Conservation (phyloP, 2,329 filamentous ascomycete genomes). For the Cordyceps farinosa region DNA sequence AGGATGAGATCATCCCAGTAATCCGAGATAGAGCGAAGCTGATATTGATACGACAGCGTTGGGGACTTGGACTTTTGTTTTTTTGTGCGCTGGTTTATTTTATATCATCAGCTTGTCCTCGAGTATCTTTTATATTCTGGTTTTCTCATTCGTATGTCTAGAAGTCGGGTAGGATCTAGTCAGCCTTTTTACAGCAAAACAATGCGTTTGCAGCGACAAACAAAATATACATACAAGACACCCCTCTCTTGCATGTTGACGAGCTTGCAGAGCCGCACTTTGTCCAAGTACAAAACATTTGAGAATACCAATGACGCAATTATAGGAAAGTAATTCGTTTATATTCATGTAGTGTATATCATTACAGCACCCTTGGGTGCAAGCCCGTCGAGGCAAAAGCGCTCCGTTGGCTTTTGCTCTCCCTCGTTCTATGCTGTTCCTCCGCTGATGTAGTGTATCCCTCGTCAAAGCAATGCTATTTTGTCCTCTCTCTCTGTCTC, state of each 20-base stretch:
- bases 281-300: background rate
- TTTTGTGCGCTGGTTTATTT: background rate
- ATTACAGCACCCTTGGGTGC: slow-evolving; percentile 11
- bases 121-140: background rate
- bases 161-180: background rate
- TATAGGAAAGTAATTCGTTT: background rate
- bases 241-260: background rate
- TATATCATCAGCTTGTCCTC: background rate
- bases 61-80: background rate
- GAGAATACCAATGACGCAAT: background rate
- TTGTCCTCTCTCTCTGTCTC: background rate
- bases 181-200: background rate
- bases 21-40: background rate
- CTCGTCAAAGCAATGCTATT: background rate
- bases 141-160: background rate
- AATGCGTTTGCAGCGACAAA: background rate
- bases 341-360: slow-evolving; percentile 14
- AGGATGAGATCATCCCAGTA: background rate
- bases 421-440: background rate
- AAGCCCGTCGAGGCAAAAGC: background rate
- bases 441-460: background rate
- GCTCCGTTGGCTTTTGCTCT: slow-evolving; percentile 2
- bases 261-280: background rate
- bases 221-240: background rate
- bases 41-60: slow-evolving; percentile 2